Evolutionary conservation across 305 asterid species (phyloP).

Genomic region (Vinca major): DNA sequence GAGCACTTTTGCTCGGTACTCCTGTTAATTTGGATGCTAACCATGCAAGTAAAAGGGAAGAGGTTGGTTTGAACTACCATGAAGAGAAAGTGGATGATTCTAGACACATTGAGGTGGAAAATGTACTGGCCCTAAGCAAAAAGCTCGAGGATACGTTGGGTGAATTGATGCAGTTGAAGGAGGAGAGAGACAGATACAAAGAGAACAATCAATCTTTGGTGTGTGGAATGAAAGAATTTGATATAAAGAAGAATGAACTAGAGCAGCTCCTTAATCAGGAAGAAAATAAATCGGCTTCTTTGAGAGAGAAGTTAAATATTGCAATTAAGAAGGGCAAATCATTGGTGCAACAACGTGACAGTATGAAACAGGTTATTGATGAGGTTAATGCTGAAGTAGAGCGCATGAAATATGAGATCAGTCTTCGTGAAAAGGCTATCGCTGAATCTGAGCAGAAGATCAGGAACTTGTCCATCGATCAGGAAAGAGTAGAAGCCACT

Average conservation of each 20-base stretch:
- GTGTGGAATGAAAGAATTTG: slow-evolving; percentile 47
- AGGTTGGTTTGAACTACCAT: slow-evolving; percentile 25
- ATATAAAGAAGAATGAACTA: slow-evolving; percentile 48
- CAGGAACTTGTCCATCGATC: slow-evolving; percentile 42
- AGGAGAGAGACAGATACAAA: slow-evolving; percentile 48
- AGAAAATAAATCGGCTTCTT: slow-evolving; percentile 71
- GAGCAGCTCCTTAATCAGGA: slow-evolving; percentile 64
- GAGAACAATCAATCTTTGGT: slow-evolving; percentile 48
- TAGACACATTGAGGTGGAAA: slow-evolving; percentile 36
- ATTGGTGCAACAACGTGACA: slow-evolving; percentile 81
- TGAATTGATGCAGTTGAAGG: slow-evolving; percentile 53
- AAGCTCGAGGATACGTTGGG: slow-evolving; percentile 48
- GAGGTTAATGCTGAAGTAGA: slow-evolving; percentile 56
- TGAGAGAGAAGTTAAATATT: slow-evolving; percentile 79
- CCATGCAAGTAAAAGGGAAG: slow-evolving; percentile 33
- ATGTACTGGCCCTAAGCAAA: slow-evolving; percentile 34
- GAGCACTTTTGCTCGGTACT: slow-evolving; percentile 30
- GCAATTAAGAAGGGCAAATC: slow-evolving; percentile 96
- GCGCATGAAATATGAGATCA: slow-evolving; percentile 48
- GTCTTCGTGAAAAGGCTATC: slow-evolving; percentile 36
- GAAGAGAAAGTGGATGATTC: slow-evolving; percentile 20
- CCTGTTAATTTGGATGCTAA: slow-evolving; percentile 30
- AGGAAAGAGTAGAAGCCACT: slow-evolving; percentile 45
- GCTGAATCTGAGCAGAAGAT: slow-evolving; percentile 46
- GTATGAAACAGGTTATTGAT: slow-evolving; percentile 73